phyloP scores from a whole-genome alignment of 371 early-diverging fungal species.

The Synchytrium microbalum region DNA sequence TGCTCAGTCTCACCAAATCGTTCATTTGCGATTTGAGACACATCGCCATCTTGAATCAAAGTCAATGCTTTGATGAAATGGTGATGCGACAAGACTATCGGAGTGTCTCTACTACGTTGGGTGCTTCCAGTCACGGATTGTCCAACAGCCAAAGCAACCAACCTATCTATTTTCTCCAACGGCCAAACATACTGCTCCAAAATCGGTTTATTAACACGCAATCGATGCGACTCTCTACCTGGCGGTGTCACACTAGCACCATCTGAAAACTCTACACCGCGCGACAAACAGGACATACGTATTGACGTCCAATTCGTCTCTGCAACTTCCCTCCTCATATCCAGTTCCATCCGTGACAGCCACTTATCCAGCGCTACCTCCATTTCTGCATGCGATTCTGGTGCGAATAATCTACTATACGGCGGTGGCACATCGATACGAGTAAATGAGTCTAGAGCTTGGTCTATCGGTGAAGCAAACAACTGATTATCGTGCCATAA shows the following conservation, averaged over 20 bases:
- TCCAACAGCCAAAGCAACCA: constrained; percentile 28
- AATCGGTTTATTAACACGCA: neutral
- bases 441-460: neutral
- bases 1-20: neutral
- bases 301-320: neutral
- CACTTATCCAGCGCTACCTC: neutral
- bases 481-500: neutral
- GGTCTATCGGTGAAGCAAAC: neutral
- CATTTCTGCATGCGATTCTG: neutral
- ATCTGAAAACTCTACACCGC: neutral
- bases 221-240: neutral
- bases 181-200: constrained; percentile 18
- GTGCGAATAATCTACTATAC: neutral
- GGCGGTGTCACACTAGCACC: neutral
- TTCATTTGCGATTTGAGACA: neutral
- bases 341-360: neutral
- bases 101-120: neutral
- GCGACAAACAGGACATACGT: neutral
- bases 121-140: neutral
- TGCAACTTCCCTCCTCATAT: neutral
- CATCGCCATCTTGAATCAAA: constrained; percentile 1
- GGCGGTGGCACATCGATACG: neutral
- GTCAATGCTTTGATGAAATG: constrained; percentile 1
- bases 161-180: constrained; percentile 12
- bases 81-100: neutral